Evolutionary conservation across 2,329 filamentous ascomycete genomes (phyloP), one percentile per base, ranked within the genome.

Genomic region (Botryotinia narcissicola): DNA sequence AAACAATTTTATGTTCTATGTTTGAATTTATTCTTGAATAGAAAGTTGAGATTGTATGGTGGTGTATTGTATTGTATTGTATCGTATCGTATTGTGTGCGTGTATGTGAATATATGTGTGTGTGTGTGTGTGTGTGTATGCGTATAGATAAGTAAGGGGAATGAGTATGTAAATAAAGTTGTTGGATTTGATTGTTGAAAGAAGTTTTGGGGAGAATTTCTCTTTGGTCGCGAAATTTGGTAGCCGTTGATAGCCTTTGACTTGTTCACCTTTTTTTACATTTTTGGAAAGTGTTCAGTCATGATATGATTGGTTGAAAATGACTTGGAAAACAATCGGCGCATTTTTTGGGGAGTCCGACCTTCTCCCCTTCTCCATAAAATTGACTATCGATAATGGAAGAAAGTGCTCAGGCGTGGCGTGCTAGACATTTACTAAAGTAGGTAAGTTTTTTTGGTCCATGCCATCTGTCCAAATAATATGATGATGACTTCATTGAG

Each of bases 181-280:
- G 51, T 32, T 40, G 40, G 18, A 59, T 35, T 14, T 54, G 40
- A 46, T 37, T 48, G 4, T 62, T 48, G 54, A 40, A 60, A 35
- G n/a, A 51, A 51, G 48, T 51, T n/a, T 51, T 3, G 18, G 22
- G 46, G 46, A 51, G 20, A 32, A 22, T 71, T 70, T 61, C 54
- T 61, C 29, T 70, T 54, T 68, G 44, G 44, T 48, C 68, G 57
- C 68, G 57, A 62, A 70, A 71, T 32, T n/a, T 66, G 62, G 48
- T 37, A 37, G 37, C 37, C 37, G 37, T 37, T 37, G 37, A 1
- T 51, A 25, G 37, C 25, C 18, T 62, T 66, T 66, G 25, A 14
- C 3, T 20, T 22, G n/a, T 42, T 46, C 59, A 25, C 4, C 20
- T 48, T 25, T 48, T 25, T 22, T 42, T 42, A 48, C 46, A 48